A percentile compares a stretch with the other conserved stretches of the same genome.
Conservation (phyloP, 2,329 filamentous ascomycete species). For the Colletotrichum gigasporum region DNA sequence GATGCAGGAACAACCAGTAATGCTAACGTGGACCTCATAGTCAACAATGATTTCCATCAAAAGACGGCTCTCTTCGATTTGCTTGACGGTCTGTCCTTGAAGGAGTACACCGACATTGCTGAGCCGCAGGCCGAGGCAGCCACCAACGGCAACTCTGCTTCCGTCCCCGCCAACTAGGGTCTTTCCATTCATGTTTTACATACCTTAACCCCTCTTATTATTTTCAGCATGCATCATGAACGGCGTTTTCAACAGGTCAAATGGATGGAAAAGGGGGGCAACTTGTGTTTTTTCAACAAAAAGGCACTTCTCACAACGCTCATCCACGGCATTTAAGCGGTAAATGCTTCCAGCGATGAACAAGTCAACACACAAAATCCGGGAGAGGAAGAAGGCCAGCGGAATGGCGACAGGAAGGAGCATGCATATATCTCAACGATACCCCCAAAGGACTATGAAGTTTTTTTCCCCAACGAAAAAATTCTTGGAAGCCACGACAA, state of each 20-base stretch:
- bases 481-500: constrained; percentile 18
- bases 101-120: constrained; percentile 63
- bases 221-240: constrained; percentile 34
- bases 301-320: constrained; percentile 33
- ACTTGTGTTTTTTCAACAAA: constrained; percentile 40
- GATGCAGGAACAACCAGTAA: too few relatives aligned
- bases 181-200: constrained; percentile 33
- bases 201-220: constrained; percentile 33
- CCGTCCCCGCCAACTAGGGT: constrained; percentile 28
- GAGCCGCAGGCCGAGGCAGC: constrained; percentile 40
- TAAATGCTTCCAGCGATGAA: not conserved
- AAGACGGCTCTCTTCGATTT: constrained; percentile 83
- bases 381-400: constrained; percentile 33
- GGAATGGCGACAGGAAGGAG: constrained; percentile 28
- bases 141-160: constrained; percentile 27
- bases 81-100: constrained; percentile 80
- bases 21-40: constrained; percentile 55
- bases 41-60: constrained; percentile 97
- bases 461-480: constrained; percentile 25
- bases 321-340: constrained; percentile 16
- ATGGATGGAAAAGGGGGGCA: constrained; percentile 32
- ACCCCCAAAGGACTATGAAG: constrained; percentile 41
- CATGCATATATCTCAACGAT: constrained; percentile 52
- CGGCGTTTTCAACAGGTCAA: constrained; percentile 33
- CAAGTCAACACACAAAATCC: constrained; percentile 31